These are phyloP conservation scores for Candida methanosorbosa DNA, from an alignment of 805 yeast species.

Conservation along the genomic window DNA sequence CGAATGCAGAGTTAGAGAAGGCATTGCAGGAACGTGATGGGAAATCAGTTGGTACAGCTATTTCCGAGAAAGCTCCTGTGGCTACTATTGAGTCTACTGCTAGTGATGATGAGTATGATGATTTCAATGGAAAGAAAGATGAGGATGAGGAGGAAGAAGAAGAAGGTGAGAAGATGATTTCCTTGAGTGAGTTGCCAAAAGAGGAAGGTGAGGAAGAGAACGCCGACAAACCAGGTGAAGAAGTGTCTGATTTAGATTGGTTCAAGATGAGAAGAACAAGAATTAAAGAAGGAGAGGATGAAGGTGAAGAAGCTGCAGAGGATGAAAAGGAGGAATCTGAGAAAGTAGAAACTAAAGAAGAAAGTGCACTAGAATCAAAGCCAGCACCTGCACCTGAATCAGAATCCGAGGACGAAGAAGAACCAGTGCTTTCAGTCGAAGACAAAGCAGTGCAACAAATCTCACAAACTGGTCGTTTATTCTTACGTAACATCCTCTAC, in stretches of 20 bases:
- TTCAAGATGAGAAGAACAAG: constrained; percentile 65
- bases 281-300: constrained; percentile 38
- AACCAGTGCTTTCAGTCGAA: constrained; percentile 28
- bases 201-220: constrained; percentile 13
- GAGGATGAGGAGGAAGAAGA: constrained; percentile 4
- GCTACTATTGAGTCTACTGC: constrained; percentile 26
- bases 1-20: constrained; percentile 32
- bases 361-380: constrained; percentile 2
- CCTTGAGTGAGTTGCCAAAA: constrained; percentile 7
- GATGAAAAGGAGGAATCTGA: background rate
- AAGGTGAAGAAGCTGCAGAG: constrained; percentile 8
- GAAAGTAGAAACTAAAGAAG: constrained; percentile 4
- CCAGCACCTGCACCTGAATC: background rate
- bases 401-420: constrained; percentile 7
- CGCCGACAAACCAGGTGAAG: constrained; percentile 21
- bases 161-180: constrained; percentile 33
- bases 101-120: constrained; percentile 47
- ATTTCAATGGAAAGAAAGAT: constrained; percentile 4
- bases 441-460: constrained; percentile 45
- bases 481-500: constrained; percentile 79
- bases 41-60: background rate
- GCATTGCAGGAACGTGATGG: constrained; percentile 25
- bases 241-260: constrained; percentile 81
- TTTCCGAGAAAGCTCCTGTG: constrained; percentile 18
- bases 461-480: constrained; percentile 67